Conservation (phyloP, 2,329 filamentous ascomycete genomes). For the Fusarium globosum region DNA sequence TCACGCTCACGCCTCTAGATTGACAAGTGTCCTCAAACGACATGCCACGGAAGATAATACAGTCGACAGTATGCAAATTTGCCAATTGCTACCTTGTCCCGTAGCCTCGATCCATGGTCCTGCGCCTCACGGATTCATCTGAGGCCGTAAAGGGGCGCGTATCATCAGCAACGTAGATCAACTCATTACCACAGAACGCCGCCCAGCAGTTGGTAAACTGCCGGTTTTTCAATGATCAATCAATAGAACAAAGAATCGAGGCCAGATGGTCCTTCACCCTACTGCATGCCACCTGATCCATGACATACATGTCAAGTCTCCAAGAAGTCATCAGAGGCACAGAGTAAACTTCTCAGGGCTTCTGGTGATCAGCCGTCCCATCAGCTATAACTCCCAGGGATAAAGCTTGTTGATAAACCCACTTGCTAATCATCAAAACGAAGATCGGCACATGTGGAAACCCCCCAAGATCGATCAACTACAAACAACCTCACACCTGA, state of each 20-base stretch:
- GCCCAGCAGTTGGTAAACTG: not conserved
- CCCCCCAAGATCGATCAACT: not conserved
- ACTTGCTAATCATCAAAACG: not conserved
- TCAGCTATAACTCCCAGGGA: slow-evolving; percentile 2
- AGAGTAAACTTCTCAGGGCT: not conserved
- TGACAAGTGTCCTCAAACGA: not conserved
- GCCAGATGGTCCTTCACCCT: not conserved
- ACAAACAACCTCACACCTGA: not conserved
- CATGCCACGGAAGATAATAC: not conserved
- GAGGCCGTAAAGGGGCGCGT: not conserved
- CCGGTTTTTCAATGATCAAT: not conserved
- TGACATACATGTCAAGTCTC: not conserved
- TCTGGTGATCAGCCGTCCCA: not conserved
- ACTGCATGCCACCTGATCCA: slow-evolving; percentile 1
- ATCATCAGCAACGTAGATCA: not conserved
- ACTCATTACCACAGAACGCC: not conserved
- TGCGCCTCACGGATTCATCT: not conserved
- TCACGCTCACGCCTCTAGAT: slow-evolving; percentile 1
- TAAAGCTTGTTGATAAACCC: not conserved
- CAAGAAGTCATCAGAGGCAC: not conserved
- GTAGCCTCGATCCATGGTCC: not conserved
- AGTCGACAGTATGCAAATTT: not conserved
- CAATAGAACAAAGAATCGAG: not conserved
- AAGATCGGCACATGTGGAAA: not conserved
- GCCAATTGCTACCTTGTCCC: not conserved